Evolutionary conservation across 75 land plant genomes (phyloP), one percentile per base, ranked within the genome.

Genomic region (Picea glauca): DNA sequence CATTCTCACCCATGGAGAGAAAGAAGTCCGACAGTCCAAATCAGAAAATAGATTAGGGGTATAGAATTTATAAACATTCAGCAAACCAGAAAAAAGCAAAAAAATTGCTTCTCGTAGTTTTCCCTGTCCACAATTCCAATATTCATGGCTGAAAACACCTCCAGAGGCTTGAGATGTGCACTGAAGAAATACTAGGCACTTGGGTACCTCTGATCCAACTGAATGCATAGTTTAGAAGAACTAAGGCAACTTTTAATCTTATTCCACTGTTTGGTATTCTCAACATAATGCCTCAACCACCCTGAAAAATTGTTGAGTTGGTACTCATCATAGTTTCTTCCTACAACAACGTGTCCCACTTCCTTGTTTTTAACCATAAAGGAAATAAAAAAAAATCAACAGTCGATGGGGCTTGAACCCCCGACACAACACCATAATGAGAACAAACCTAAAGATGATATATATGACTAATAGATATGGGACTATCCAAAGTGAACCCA

Each of bases 381-480:
- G 56, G 97, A 59, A 94, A 90, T 60, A 93, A n/a, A n/a, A n/a
- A n/a, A n/a, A n/a, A n/a, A n/a, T n/a, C n/a, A n/a, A n/a, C n/a
- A n/a, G n/a, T n/a, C n/a, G n/a, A n/a, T n/a, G n/a, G n/a, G n/a
- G n/a, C n/a, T n/a, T n/a, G n/a, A n/a, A n/a, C n/a, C n/a, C n/a
- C n/a, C n/a, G n/a, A n/a, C n/a, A n/a, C n/a, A n/a, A n/a, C n/a
- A n/a, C n/a, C n/a, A n/a, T n/a, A n/a, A n/a, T n/a, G n/a, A n/a
- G n/a, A n/a, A n/a, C n/a, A 46, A 46, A 46, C 98, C 91, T 95
- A 74, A 78, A 78, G 83, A 88, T 77, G 77, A 93, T 87, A 82
- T 96, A 90, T n/a, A n/a, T n/a, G n/a, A n/a, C n/a, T n/a, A 96
- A 87, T 12, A 96, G 88, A 73, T 86, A 85, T 58, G 85, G 78